Percentiles rank a stretch among this genome's conserved stretches.
Evolutionary conservation across 2,329 filamentous ascomycete genomes (phyloP).

Genomic region (Chaetomium sp.): DNA sequence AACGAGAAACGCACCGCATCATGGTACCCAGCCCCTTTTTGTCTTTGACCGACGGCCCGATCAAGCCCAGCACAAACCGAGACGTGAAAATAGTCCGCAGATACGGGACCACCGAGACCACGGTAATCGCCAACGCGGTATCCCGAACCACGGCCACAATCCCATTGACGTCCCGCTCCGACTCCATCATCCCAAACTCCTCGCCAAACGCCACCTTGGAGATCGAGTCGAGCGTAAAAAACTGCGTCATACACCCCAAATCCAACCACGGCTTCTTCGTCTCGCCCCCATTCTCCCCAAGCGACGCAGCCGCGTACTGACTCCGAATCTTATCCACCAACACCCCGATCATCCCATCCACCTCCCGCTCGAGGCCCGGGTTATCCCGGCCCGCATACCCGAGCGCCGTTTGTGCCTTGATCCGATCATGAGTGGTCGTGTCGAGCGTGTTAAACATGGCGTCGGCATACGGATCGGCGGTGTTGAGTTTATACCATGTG

Average conservation of each 20-base stretch:
- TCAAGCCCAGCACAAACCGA: conserved; percentile 28
- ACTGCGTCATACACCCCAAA: conserved; percentile 38
- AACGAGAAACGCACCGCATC: conserved; percentile 22
- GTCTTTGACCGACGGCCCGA: conserved; percentile 32
- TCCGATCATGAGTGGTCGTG: conserved; percentile 24
- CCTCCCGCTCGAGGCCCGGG: conserved; percentile 22
- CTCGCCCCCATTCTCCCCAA: neutral
- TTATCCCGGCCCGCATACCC: conserved; percentile 28
- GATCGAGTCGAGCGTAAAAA: conserved; percentile 48
- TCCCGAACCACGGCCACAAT: conserved; percentile 35
- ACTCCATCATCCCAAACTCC: conserved; percentile 38
- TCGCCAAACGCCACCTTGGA: conserved; percentile 43
- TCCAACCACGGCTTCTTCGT: conserved; percentile 32
- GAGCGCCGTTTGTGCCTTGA: conserved; percentile 24
- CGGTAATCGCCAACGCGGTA: neutral
- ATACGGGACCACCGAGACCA: conserved; percentile 33
- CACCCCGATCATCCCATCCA: conserved; percentile 21
- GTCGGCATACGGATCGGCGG: conserved; percentile 42
- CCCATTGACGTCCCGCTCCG: conserved; percentile 37
- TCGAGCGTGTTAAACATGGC: conserved; percentile 40
- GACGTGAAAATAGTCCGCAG: conserved; percentile 34
- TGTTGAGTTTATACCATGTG: conserved; percentile 39
- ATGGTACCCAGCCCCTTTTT: conserved; percentile 26
- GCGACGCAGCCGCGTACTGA: conserved; percentile 16
- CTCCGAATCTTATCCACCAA: conserved; percentile 16